Conservation (phyloP, 768 basidiomycete species). For the Mrakia blollopis region DNA sequence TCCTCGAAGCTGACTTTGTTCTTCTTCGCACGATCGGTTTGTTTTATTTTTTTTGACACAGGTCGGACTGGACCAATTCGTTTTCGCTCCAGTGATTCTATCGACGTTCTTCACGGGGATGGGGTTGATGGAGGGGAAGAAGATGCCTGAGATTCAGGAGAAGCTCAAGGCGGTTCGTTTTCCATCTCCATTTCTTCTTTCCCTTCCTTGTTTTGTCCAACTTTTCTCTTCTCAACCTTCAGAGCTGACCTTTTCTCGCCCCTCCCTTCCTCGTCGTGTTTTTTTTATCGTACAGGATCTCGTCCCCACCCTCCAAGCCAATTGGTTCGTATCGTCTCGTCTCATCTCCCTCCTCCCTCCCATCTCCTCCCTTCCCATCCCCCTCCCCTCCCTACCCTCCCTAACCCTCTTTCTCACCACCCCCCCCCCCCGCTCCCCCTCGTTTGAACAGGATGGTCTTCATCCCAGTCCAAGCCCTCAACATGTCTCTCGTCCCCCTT, state of each 20-base stretch:
- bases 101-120: constrained; percentile 28
- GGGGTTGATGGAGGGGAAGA: constrained; percentile 27
- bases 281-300: neutral
- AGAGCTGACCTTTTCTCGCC: neutral
- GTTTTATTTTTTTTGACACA: neutral
- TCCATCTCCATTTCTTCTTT: no score
- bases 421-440: neutral
- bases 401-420: neutral
- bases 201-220: neutral
- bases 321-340: constrained; percentile 14
- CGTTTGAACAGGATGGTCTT: constrained; percentile 24
- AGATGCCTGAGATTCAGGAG: constrained; percentile 1
- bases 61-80: constrained; percentile 32
- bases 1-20: neutral
- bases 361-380: neutral
- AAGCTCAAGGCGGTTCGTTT: constrained; percentile 25
- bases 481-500: constrained; percentile 27
- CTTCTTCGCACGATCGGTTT: no score
- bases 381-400: neutral
- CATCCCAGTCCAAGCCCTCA: constrained; percentile 32
- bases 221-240: neutral
- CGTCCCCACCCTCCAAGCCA: constrained; percentile 30
- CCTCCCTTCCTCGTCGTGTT: neutral
- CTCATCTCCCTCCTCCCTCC: neutral
- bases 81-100: constrained; percentile 5